These are phyloP conservation scores for Cytidiella melzeri DNA, from an alignment of 768 basidiomycete species.

Conservation along the genomic window DNA sequence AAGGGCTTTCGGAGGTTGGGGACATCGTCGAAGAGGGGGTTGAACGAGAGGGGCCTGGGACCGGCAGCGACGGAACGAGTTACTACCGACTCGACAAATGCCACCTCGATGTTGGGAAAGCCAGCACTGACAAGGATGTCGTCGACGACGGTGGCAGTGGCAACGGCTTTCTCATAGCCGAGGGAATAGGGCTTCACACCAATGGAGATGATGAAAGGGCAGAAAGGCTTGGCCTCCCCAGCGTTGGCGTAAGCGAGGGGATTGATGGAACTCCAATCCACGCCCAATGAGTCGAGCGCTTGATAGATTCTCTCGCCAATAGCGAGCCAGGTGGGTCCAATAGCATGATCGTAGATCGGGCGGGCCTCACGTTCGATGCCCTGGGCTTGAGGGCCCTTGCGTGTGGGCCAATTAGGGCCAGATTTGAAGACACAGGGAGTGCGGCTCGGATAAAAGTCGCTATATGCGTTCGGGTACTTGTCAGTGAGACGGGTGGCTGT, in stretches of 20 bases:
- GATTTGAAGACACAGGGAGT: constrained; percentile 25
- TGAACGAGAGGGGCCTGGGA: constrained; percentile 25
- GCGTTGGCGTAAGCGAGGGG: constrained; percentile 26
- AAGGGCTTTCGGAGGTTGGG: constrained; percentile 28
- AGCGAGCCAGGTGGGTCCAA: constrained; percentile 20
- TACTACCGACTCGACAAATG: constrained; percentile 27
- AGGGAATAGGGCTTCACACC: constrained; percentile 29
- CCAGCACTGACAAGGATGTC: constrained; percentile 22
- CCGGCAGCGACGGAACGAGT: constrained; percentile 19
- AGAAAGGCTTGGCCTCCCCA: constrained; percentile 14
- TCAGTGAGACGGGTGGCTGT: constrained; percentile 9
- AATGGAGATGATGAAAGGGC: constrained; percentile 25
- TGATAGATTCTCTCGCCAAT: constrained; percentile 19
- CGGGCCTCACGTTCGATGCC: constrained; percentile 18
- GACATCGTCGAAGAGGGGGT: constrained; percentile 20
- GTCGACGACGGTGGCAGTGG: constrained; percentile 21
- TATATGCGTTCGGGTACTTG: constrained; percentile 14
- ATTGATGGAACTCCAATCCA: constrained; percentile 29
- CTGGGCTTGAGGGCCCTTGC: constrained; percentile 18
- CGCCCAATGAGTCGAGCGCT: constrained; percentile 20
- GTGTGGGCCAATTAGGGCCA: constrained; percentile 23
- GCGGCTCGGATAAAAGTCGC: constrained; percentile 24
- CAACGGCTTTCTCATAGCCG: constrained; percentile 21
- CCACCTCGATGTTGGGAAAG: constrained; percentile 30
- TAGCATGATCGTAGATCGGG: constrained; percentile 26